These are phyloP conservation scores for Apodospora peruviana DNA, from an alignment of 495 filamentous ascomycete genomes.

Conservation along the genomic window DNA sequence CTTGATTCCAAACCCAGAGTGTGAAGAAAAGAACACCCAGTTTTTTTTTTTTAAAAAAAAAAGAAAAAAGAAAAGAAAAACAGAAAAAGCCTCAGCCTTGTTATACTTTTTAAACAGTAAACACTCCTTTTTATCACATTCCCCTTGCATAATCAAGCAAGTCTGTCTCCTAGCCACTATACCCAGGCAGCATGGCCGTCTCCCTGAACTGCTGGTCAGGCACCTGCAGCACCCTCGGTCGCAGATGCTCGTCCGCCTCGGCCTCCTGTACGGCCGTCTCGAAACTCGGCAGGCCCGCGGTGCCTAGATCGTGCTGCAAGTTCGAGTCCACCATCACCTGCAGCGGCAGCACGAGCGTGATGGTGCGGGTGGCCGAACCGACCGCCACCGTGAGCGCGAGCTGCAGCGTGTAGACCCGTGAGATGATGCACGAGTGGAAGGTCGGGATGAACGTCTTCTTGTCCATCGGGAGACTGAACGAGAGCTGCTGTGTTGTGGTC, in stretches of 20 bases:
- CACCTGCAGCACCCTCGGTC: conserved; percentile 35
- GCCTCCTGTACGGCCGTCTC: conserved; percentile 27
- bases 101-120: background rate
- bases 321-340: conserved; percentile 56
- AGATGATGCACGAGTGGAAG: conserved; percentile 82
- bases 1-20: no score
- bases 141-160: background rate
- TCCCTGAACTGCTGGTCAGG: conserved; percentile 6
- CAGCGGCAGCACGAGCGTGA: conserved; percentile 68
- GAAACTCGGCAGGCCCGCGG: conserved; percentile 29
- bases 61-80: background rate
- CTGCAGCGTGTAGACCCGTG: conserved; percentile 71
- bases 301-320: conserved; percentile 3
- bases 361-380: conserved; percentile 47
- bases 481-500: conserved; percentile 63
- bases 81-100: background rate
- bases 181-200: conserved; percentile 28
- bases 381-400: conserved; percentile 56
- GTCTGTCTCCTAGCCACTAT: conserved; percentile 49
- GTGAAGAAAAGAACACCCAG: conserved; percentile 8
- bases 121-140: background rate
- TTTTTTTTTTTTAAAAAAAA: no score
- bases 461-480: conserved; percentile 61
- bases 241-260: conserved; percentile 42
- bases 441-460: conserved; percentile 75